Evolutionary conservation across 805 yeast species (phyloP).

Genomic region (Teunomyces panamensis): DNA sequence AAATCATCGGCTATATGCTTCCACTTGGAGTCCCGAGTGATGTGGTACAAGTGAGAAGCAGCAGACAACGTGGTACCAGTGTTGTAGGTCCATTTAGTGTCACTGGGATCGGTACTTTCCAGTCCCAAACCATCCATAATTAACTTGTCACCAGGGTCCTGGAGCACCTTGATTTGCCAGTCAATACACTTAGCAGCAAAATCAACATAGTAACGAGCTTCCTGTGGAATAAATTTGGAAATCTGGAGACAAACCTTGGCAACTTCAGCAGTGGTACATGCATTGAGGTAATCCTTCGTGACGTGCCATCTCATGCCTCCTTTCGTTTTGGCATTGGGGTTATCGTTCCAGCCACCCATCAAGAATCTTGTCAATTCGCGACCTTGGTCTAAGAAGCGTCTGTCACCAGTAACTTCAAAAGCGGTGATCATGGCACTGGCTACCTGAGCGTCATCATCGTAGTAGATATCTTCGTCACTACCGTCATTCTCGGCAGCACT

Average conservation of each 20-base stretch:
- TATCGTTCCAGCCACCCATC: constrained; percentile 61
- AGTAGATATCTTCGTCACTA: constrained; percentile 62
- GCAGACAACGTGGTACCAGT: constrained; percentile 64
- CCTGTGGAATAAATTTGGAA: constrained; percentile 51
- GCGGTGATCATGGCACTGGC: constrained; percentile 63
- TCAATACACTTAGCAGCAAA: constrained; percentile 61
- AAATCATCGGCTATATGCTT: constrained; percentile 41
- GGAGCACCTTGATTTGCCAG: constrained; percentile 52
- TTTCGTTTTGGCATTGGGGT: constrained; percentile 37
- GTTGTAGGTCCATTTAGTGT: constrained; percentile 64
- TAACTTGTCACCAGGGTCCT: constrained; percentile 53
- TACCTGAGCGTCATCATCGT: constrained; percentile 75
- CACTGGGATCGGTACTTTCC: constrained; percentile 41
- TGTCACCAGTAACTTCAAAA: constrained; percentile 62
- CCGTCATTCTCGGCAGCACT: constrained; percentile 62
- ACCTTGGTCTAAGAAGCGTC: constrained; percentile 51
- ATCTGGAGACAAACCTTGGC: constrained; percentile 61
- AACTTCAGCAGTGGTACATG: constrained; percentile 67
- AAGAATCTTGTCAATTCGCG: constrained; percentile 57
- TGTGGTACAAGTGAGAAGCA: constrained; percentile 45
- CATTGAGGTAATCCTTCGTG: constrained; percentile 53
- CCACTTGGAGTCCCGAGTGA: constrained; percentile 54
- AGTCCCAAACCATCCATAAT: constrained; percentile 60
- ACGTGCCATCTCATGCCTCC: constrained; percentile 74
- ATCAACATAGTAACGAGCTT: constrained; percentile 44